Base-by-base conservation (phyloP, 345 rosid species). In the Gossypium australe region DNA sequence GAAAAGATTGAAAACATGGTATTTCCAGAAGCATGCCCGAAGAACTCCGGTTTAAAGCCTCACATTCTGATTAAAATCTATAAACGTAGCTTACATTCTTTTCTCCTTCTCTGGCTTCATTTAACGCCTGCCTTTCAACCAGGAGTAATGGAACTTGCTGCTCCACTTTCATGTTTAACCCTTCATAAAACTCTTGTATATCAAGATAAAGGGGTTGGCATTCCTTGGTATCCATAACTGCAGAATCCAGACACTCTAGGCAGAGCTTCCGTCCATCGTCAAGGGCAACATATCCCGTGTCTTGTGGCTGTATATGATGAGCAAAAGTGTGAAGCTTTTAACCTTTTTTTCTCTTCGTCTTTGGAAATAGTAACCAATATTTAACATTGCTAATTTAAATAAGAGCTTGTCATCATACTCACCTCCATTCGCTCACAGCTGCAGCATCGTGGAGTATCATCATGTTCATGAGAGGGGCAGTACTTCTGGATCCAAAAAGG, bases 391-490 rank as follows among this genome's bases (percentile, higher is more conserved):
- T 55, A 77, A 57, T 38, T 29, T 61, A 59, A 52, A 57, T 44
- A 75, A 14, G 27, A 64, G 29, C 24, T 65, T 69, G 58, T 71
- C 76, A 49, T 56, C 51, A 59, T 77, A 89, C 83, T 78, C 71
- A 95, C 99, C 97, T 96, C 98, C 99, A 96, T 90, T 82, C 99
- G 88, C 85, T 96, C 99, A 73, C 99, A 96, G 80, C 99, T 93
- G 84, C 99, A 96, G 82, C 99, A 96, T 56, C 97, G 84, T 70
- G 97, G 94, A 72, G 98, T 96, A 47, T 86, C 86, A 78, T 96
- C 98, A 47, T 77, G 89, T 80, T 96, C 99, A 51, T 96, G 99
- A 47, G 92, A 80, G 67, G 98, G 99, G 81, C 99, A 96, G 81
- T 96, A 96, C 80, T 96, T 96, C 75, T 96, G 99, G 20, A 70